phyloP scores from a whole-genome alignment of 352 stramenopile species.

The Phytophthora nicotianae region DNA sequence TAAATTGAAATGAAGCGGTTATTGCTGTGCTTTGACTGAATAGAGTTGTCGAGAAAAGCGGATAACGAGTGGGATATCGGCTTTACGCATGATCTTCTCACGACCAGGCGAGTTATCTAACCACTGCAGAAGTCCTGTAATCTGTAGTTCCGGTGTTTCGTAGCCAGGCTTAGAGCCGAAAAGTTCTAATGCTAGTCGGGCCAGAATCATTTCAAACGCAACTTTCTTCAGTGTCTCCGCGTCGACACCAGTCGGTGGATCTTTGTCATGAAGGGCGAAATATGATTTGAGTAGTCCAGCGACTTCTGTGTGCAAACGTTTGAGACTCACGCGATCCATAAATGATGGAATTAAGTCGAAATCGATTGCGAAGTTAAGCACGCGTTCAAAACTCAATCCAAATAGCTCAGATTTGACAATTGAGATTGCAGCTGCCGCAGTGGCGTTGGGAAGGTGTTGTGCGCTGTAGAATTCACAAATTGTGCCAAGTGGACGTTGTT shows the following conservation, averaged over 20 bases:
- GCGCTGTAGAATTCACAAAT: conserved; percentile 82
- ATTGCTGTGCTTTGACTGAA: conserved; percentile 26
- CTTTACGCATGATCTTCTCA: conserved; percentile 73
- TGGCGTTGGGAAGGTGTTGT: conserved; percentile 45
- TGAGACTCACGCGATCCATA: conserved; percentile 81
- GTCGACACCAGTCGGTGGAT: conserved; percentile 51
- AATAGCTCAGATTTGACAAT: conserved; percentile 55
- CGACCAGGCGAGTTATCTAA: conserved; percentile 73
- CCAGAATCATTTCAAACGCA: conserved; percentile 67
- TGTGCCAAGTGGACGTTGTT: conserved; percentile 67
- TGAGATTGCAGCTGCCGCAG: conserved; percentile 13
- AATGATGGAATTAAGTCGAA: conserved; percentile 84
- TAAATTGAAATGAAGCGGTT: not conserved
- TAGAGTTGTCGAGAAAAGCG: conserved; percentile 80
- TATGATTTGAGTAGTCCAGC: conserved; percentile 67
- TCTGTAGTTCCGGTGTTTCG: conserved; percentile 73
- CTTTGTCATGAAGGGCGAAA: conserved; percentile 58
- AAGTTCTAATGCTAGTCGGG: conserved; percentile 69
- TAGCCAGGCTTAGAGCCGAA: conserved; percentile 68
- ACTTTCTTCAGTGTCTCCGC: conserved; percentile 75
- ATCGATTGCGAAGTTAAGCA: conserved; percentile 79
- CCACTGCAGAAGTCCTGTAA: conserved; percentile 78
- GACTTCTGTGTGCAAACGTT: conserved; percentile 69
- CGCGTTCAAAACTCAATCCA: conserved; percentile 62
- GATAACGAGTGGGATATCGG: conserved; percentile 69